A percentile compares a stretch with the other conserved stretches of the same genome.
Conservation (phyloP, 2,329 filamentous ascomycete species). For the Massarina eburnea region DNA sequence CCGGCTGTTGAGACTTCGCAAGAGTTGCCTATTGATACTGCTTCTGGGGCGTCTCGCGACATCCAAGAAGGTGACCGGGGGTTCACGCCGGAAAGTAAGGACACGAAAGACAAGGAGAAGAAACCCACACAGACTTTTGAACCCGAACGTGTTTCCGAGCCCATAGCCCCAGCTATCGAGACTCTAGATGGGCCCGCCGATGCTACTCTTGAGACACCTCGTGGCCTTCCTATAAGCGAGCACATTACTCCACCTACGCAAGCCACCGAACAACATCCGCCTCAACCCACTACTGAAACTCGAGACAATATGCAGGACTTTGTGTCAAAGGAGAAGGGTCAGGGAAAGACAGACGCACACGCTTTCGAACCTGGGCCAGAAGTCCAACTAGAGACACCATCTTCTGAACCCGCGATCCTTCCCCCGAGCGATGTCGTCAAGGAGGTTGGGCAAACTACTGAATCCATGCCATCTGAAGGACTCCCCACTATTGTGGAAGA, state of each 20-base stretch:
- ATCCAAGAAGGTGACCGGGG: slow-evolving; percentile 11
- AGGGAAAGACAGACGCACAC: slow-evolving; percentile 26
- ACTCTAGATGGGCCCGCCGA: slow-evolving; percentile 1
- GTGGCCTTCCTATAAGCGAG: slow-evolving; percentile 1
- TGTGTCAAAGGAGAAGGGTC: slow-evolving; percentile 21
- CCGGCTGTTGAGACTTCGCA: slow-evolving; percentile 8
- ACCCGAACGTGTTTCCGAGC: background rate
- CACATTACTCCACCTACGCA: background rate
- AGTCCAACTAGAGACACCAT: slow-evolving; percentile 2
- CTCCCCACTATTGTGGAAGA: background rate
- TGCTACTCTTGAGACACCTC: background rate
- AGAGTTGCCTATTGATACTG: slow-evolving; percentile 2
- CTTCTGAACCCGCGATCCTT: background rate
- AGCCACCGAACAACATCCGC: background rate
- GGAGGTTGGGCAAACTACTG: background rate
- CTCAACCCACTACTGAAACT: slow-evolving; percentile 5
- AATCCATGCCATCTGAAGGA: background rate
- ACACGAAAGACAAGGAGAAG: slow-evolving; percentile 28
- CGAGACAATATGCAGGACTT: slow-evolving; percentile 12
- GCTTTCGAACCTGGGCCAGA: slow-evolving; percentile 8
- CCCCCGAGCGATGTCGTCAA: background rate
- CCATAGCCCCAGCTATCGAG: slow-evolving; percentile 9
- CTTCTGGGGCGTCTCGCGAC: background rate
- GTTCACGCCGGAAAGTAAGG: slow-evolving; percentile 20
- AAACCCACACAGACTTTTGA: slow-evolving; percentile 19